phyloP scores from a whole-genome alignment of 2,329 filamentous ascomycete species.

The Beauveria scarabaeidicola region DNA sequence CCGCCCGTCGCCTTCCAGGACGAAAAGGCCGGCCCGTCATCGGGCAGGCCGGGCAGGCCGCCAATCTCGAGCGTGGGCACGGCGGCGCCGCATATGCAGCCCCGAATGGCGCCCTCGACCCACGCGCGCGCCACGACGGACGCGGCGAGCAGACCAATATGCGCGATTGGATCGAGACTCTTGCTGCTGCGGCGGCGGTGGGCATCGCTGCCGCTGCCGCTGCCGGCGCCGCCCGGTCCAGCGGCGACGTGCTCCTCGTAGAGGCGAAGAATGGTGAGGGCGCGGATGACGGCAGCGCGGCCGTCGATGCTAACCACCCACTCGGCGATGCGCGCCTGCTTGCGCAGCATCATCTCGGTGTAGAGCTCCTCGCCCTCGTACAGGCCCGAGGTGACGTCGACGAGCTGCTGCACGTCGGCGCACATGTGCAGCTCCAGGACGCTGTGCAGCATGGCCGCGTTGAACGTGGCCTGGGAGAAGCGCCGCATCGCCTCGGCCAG shows the following conservation, averaged over 20 bases:
- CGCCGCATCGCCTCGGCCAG: constrained; percentile 7
- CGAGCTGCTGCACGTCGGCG: constrained; percentile 6
- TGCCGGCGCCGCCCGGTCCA: too few relatives aligned
- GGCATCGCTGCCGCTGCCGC: background rate
- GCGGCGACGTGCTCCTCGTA: constrained; percentile 2
- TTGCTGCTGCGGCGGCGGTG: background rate
- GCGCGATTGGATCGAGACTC: background rate
- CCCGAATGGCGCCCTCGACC: background rate
- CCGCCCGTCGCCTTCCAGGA: constrained; percentile 4
- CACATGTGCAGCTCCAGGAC: constrained; percentile 6
- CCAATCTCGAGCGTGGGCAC: constrained; percentile 1
- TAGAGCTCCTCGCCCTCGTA: constrained; percentile 9
- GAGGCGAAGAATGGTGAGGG: background rate
- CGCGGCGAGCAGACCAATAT: background rate
- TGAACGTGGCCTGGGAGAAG: constrained; percentile 1
- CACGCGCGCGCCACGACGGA: constrained; percentile 6
- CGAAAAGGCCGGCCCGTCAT: background rate
- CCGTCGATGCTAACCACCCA: constrained; percentile 3
- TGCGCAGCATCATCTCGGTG: background rate
- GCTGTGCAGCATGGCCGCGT: background rate
- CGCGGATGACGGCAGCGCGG: constrained; percentile 1
- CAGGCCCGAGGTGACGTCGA: background rate
- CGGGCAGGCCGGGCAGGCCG: background rate
- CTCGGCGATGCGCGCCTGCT: constrained; percentile 1
- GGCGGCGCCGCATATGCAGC: background rate